Evolutionary conservation across 1,284 basidiomycete genomes (phyloP), one percentile per base, ranked within the genome.

Genomic region (Microbotryum scabiosae): DNA sequence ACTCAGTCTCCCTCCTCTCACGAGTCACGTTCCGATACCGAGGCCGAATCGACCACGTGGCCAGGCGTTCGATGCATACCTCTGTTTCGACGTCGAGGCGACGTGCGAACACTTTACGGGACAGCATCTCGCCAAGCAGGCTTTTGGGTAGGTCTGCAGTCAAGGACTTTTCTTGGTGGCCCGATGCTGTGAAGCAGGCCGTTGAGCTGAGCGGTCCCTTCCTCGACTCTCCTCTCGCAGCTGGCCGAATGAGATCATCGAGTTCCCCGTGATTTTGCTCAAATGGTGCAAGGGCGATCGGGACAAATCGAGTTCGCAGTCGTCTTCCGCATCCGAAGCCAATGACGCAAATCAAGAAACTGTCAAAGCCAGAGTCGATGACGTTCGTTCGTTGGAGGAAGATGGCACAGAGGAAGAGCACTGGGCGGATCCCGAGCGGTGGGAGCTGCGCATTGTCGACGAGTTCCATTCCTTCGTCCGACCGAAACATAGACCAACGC

Each of bases 171-270:
- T 5, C 0, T 18, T 41, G 36, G 36, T 16, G 36, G 16, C 2
- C 36, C 36, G 36, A 41, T 41, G 4, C 36, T 41, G 16, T 18
- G 36, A 41, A 41, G 36, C 16, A 41, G 16, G 16, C 14, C 36
- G 4, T 41, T 18, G 36, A 18, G 36, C 36, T 41, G 36, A 41
- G 36, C 12, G n/a, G 14, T 12, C 4, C 44, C 16, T n/a, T 36
- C 20, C 12, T 51, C 51, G 14, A 18, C 21, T 9, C 44, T 51
- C 56, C 43, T 23, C 14, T 20, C 25, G 9, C 59, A 56, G 84
- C 59, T 90, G 84, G 75, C 86, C 88, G 0, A 96, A 96, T 74
- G 92, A 97, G 77, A 92, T 96, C 61, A 94, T 96, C 66, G 90
- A 93, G 76, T 88, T 87, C 76, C 90, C 90, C 5, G 88, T 97